These are phyloP conservation scores for Ophiostoma perfectum DNA, from an alignment of 2,329 filamentous ascomycete species.

Conservation along the genomic window DNA sequence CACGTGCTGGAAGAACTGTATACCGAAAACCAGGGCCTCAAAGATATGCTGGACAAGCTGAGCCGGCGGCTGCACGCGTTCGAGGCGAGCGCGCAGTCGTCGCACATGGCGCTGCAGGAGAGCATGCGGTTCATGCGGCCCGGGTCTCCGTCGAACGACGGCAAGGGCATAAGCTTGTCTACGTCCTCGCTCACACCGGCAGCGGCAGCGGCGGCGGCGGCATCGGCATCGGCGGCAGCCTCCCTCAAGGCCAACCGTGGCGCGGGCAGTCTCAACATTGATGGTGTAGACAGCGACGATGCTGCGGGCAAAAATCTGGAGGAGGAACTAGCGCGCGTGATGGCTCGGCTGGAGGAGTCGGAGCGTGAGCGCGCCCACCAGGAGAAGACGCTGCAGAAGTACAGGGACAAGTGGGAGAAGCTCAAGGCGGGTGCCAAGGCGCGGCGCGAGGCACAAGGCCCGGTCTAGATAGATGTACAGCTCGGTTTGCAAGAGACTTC, in stretches of 20 bases:
- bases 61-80: slow-evolving; percentile 86
- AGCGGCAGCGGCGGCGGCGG: slow-evolving; percentile 16
- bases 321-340: slow-evolving; percentile 53
- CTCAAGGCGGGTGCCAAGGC: slow-evolving; percentile 58
- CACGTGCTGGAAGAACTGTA: slow-evolving; percentile 84
- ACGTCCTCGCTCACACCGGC: slow-evolving; percentile 17
- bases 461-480: neutral
- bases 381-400: slow-evolving; percentile 52
- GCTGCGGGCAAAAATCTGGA: slow-evolving; percentile 48
- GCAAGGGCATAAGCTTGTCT: slow-evolving; percentile 25
- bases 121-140: slow-evolving; percentile 63
- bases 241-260: slow-evolving; percentile 19
- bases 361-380: slow-evolving; percentile 57
- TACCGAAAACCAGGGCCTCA: slow-evolving; percentile 80
- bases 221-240: slow-evolving; percentile 4
- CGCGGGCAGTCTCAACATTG: slow-evolving; percentile 10
- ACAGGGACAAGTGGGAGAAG: slow-evolving; percentile 57
- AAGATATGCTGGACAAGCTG: slow-evolving; percentile 78
- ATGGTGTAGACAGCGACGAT: neutral
- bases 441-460: slow-evolving; percentile 40
- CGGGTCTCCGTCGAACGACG: slow-evolving; percentile 41
- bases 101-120: slow-evolving; percentile 78
- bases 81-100: slow-evolving; percentile 85
- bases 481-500: neutral
- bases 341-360: slow-evolving; percentile 59